phyloP scores from a whole-genome alignment of 805 yeast species.

The Yarrowia sp. region DNA sequence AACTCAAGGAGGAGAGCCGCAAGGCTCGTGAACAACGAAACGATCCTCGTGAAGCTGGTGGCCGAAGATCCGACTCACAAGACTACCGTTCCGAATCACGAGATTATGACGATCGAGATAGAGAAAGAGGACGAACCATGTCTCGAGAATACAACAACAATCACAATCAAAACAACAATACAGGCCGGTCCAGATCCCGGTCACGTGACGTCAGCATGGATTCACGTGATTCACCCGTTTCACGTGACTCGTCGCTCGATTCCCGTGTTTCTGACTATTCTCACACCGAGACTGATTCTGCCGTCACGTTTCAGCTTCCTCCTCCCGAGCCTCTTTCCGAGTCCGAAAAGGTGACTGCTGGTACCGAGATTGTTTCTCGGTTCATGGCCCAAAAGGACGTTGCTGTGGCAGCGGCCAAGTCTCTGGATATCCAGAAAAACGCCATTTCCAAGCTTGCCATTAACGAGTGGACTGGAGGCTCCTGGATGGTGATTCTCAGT shows the following conservation, averaged over 20 bases:
- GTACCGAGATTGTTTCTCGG: constrained; percentile 30
- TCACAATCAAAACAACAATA: no score
- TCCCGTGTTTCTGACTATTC: background rate
- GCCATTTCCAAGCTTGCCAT: constrained; percentile 37
- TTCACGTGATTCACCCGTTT: background rate
- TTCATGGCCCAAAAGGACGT: constrained; percentile 29
- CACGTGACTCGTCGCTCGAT: constrained; percentile 3
- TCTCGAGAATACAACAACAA: no score
- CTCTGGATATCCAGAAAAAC: constrained; percentile 19
- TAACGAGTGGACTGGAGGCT: constrained; percentile 58
- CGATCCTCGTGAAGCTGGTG: no score
- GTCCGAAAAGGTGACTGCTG: constrained; percentile 26
- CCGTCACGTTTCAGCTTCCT: constrained; percentile 51
- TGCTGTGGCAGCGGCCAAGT: constrained; percentile 22
- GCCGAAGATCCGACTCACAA: constrained; percentile 20
- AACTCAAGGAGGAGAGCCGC: background rate
- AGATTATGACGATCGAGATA: background rate
- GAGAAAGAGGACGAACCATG: background rate
- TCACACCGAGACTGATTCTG: constrained; percentile 30
- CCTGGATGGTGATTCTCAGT: constrained; percentile 73
- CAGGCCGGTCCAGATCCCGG: background rate
- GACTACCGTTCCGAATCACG: constrained; percentile 11
- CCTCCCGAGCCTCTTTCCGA: constrained; percentile 43
- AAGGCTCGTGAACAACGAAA: background rate
- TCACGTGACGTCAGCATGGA: background rate